These are phyloP conservation scores for Cadophora sp. DNA, from an alignment of 2,329 filamentous ascomycete species.

Conservation along the genomic window DNA sequence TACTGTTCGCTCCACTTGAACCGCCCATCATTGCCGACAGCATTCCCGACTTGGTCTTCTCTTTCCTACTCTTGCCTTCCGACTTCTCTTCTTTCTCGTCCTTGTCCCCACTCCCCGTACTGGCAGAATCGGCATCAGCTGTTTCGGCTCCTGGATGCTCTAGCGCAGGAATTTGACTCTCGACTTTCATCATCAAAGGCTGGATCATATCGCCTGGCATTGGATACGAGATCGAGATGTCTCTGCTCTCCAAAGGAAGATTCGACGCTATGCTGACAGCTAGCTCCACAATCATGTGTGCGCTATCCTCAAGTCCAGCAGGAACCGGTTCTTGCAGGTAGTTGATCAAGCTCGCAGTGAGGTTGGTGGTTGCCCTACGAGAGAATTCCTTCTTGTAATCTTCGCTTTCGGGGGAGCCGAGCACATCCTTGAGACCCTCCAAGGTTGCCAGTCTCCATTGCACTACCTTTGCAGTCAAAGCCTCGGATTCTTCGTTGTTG, in stretches of 20 bases:
- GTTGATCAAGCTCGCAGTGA: conserved; percentile 74
- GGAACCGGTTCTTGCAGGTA: conserved; percentile 80
- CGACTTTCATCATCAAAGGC: conserved; percentile 82
- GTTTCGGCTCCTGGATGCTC: conserved; percentile 48
- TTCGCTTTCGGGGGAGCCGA: conserved; percentile 69
- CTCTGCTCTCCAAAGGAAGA: conserved; percentile 87
- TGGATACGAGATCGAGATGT: conserved; percentile 88
- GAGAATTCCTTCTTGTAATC: conserved; percentile 74
- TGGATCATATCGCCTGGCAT: conserved; percentile 76
- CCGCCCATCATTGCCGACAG: conserved; percentile 46
- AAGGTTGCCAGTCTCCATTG: conserved; percentile 94
- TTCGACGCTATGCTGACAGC: conserved; percentile 86
- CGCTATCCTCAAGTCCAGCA: conserved; percentile 82
- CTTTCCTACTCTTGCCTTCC: conserved; percentile 41
- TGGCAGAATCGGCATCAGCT: conserved; percentile 41
- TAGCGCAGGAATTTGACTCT: conserved; percentile 69
- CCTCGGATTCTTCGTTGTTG: conserved; percentile 88
- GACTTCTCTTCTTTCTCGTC: conserved; percentile 39
- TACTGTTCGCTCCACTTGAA: conserved; percentile 41
- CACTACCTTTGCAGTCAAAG: conserved; percentile 84
- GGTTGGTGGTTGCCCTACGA: conserved; percentile 69
- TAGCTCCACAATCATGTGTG: conserved; percentile 91
- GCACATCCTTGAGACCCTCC: conserved; percentile 79
- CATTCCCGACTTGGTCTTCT: conserved; percentile 47
- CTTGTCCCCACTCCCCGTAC: conserved; percentile 44